These are phyloP conservation scores for Baorangia bicolor DNA, from an alignment of 768 basidiomycete genomes.

Conservation along the genomic window DNA sequence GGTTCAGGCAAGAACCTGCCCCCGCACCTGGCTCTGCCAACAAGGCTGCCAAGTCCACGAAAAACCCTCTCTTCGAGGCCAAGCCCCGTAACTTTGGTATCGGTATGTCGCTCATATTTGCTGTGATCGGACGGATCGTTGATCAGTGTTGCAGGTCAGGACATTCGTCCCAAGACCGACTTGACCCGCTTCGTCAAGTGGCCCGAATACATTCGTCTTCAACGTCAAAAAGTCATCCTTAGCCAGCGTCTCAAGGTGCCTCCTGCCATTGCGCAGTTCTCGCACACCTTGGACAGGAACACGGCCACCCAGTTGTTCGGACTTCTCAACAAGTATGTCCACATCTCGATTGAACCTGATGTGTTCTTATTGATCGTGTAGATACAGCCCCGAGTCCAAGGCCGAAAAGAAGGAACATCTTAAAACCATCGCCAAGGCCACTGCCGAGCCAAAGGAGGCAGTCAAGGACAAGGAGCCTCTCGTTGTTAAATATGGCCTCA, in stretches of 20 bases:
- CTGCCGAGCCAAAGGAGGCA: slow-evolving; percentile 76
- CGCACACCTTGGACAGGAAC: slow-evolving; percentile 96
- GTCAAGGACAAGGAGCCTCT: slow-evolving; percentile 89
- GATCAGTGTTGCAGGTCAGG: no score
- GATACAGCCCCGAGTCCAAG: slow-evolving; percentile 88
- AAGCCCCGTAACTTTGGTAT: no score
- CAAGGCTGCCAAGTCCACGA: no score
- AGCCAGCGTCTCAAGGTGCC: no score
- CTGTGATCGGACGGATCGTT: neutral
- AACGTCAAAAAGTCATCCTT: no score
- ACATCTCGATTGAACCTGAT: neutral
- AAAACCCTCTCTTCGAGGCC: no score
- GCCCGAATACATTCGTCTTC: no score
- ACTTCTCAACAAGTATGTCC: slow-evolving; percentile 95
- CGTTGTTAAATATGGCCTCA: slow-evolving; percentile 93
- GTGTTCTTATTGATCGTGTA: slow-evolving; percentile 1
- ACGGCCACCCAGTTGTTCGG: slow-evolving; percentile 97
- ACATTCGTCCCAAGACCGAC: no score
- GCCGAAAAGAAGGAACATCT: slow-evolving; percentile 99
- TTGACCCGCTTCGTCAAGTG: no score
- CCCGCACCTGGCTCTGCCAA: no score
- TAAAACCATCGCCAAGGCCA: slow-evolving; percentile 71
- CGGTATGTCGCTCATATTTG: neutral
- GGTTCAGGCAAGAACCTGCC: no score
- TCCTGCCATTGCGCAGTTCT: slow-evolving; percentile 98